phyloP scores from a whole-genome alignment of 169 alveolate genomes.

The Cystoisospora suis region DNA sequence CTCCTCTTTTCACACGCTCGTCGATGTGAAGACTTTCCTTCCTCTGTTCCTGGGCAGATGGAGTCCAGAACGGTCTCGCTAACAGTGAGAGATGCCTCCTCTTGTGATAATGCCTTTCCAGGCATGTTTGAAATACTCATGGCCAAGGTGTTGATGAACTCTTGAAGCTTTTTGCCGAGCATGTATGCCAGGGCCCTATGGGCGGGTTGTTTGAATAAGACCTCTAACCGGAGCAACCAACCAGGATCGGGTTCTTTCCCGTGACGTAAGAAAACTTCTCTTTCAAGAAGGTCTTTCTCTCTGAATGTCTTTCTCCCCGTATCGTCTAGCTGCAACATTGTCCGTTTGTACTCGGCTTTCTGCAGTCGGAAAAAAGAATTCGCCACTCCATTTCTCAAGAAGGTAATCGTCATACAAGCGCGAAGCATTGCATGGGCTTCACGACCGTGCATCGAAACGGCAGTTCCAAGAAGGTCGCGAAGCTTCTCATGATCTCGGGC shows the following conservation, averaged over 20 bases:
- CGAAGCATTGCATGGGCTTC: no score
- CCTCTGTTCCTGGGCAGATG: neutral
- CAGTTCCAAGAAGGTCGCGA: no score
- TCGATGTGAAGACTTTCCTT: neutral
- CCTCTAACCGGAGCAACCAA: conserved; percentile 40
- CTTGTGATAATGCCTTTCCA: no score
- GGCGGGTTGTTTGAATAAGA: neutral
- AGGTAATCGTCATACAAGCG: no score
- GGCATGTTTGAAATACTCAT: neutral
- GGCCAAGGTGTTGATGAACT: conserved; percentile 15
- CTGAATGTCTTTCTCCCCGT: neutral
- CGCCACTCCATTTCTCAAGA: neutral
- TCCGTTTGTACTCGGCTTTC: neutral
- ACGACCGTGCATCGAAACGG: no score
- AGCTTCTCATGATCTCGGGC: neutral
- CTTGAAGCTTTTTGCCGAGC: conserved; percentile 22
- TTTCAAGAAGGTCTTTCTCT: neutral
- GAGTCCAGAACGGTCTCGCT: no score
- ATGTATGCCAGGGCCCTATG: neutral
- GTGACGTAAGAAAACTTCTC: conserved; percentile 5
- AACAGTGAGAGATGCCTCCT: no score
- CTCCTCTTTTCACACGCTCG: conserved; percentile 35
- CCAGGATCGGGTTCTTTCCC: neutral
- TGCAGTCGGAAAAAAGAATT: neutral
- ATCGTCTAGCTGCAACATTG: neutral